These are phyloP conservation scores for Fusarium denticulatum DNA, from an alignment of 2,329 filamentous ascomycete genomes.

Conservation along the genomic window DNA sequence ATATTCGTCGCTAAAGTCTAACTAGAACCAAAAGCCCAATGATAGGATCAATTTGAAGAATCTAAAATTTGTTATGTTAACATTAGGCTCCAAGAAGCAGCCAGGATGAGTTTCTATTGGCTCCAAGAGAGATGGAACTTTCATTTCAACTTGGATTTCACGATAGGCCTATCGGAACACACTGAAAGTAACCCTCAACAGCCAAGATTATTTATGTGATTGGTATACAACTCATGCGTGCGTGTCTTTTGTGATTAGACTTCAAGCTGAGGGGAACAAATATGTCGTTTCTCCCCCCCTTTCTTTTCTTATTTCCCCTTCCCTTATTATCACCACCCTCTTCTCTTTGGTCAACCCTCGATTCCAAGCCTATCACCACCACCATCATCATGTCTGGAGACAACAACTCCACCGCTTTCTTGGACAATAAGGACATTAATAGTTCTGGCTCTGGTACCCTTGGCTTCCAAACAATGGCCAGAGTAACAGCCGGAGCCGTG, in stretches of 20 bases:
- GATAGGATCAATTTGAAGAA: neutral
- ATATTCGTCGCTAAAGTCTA: neutral
- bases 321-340: neutral
- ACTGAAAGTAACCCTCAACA: neutral
- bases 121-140: too few relatives aligned
- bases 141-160: too few relatives aligned
- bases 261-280: neutral
- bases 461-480: neutral
- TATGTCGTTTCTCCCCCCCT: too few relatives aligned
- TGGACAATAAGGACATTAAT: neutral
- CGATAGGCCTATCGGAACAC: neutral
- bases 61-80: neutral
- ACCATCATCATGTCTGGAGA: neutral
- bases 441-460: neutral
- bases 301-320: neutral
- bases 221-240: neutral
- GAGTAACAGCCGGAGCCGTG: neutral
- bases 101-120: neutral
- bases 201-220: neutral
- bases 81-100: neutral
- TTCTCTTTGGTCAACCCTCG: neutral
- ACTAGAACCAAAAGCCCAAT: neutral
- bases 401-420: neutral
- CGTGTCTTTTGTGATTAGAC: neutral
- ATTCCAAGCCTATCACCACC: neutral